These are phyloP conservation scores for Pascua sp. DNA, from an alignment of 1,284 basidiomycete species.

Conservation along the genomic window DNA sequence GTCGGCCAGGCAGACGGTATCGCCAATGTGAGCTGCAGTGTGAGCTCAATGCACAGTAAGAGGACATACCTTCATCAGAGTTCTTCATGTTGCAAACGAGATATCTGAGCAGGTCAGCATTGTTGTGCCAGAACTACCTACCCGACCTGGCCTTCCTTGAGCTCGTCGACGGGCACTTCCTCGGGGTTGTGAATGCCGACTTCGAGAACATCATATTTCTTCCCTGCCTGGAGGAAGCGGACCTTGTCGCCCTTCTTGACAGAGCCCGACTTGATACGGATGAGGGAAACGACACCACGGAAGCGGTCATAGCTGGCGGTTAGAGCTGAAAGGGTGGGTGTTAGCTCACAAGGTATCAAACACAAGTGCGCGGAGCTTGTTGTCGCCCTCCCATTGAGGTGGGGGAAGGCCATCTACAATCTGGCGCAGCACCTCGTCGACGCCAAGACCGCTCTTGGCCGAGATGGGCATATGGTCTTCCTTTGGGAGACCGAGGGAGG, in stretches of 20 bases:
- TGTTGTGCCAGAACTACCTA: constrained; percentile 54
- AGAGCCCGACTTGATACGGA: constrained; percentile 65
- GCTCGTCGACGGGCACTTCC: constrained; percentile 64
- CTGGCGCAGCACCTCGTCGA: constrained; percentile 66
- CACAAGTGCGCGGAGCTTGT: constrained; percentile 75
- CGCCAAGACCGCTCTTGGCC: constrained; percentile 86
- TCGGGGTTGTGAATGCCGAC: constrained; percentile 91
- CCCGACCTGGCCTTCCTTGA: constrained; percentile 87
- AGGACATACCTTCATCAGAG: constrained; percentile 75
- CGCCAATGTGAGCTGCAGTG: constrained; percentile 56
- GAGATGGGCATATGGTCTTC: constrained; percentile 72
- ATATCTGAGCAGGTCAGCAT: constrained; percentile 11
- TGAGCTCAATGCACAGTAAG: neutral
- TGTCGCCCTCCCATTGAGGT: constrained; percentile 54
- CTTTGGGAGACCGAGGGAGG: constrained; percentile 73
- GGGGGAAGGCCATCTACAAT: constrained; percentile 80
- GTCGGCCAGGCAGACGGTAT: constrained; percentile 81
- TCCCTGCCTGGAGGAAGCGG: constrained; percentile 76
- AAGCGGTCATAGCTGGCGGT: constrained; percentile 85
- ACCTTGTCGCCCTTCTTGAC: constrained; percentile 80
- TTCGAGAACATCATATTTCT: constrained; percentile 88
- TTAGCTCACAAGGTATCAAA: constrained; percentile 81
- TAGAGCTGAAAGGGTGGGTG: neutral
- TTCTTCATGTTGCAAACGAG: constrained; percentile 96
- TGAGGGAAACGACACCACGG: constrained; percentile 89